phyloP scores from a whole-genome alignment of 2,329 filamentous ascomycete species.

The Aureobasidium sp. region DNA sequence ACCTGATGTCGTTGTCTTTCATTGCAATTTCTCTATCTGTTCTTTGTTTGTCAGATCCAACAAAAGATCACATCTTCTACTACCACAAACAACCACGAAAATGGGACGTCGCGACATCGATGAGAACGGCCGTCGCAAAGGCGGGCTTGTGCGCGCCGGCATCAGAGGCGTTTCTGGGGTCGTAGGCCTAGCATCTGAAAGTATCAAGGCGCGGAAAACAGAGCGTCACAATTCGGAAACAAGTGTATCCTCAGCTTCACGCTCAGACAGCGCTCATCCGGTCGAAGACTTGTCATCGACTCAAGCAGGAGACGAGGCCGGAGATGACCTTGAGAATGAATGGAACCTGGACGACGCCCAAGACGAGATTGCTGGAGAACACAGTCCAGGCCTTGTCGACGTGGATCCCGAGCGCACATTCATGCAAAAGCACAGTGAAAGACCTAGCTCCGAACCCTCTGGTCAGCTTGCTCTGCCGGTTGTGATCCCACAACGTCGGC shows the following conservation, averaged over 20 bases:
- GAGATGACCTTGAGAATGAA: neutral
- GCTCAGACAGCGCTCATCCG: neutral
- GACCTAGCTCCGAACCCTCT: neutral
- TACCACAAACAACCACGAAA: neutral
- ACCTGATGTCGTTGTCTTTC: neutral
- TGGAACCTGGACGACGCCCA: conserved; percentile 4
- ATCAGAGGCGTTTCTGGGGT: neutral
- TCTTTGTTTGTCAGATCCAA: neutral
- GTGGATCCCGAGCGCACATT: neutral
- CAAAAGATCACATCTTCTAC: neutral
- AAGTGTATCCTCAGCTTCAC: neutral
- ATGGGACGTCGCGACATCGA: neutral
- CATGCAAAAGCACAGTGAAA: neutral
- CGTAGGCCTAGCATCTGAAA: neutral
- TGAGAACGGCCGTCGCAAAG: neutral
- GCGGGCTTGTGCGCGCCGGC: neutral
- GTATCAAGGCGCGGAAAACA: neutral
- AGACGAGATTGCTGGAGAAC: neutral
- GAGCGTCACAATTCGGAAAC: neutral
- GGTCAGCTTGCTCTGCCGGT: neutral
- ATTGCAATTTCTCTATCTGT: no score
- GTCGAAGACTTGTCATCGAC: neutral
- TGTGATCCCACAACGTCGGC: neutral
- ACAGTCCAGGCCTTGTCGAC: neutral
- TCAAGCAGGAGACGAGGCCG: neutral